Evolutionary conservation across 371 early-diverging fungal species (phyloP).

Genomic region (Mortierella polycephala): DNA sequence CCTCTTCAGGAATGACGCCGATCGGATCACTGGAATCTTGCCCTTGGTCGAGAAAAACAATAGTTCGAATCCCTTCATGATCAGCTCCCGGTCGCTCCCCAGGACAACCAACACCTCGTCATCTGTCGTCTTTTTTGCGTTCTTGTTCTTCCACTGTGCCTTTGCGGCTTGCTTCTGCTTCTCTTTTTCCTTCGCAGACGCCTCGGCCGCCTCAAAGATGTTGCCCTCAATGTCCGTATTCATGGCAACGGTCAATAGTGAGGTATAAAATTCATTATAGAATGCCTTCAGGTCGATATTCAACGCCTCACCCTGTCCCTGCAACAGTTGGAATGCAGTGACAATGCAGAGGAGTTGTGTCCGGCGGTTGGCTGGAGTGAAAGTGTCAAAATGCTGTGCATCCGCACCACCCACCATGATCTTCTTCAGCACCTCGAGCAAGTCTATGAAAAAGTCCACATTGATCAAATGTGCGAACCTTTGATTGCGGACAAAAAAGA

Average conservation of each 20-base stretch:
- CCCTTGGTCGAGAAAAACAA: constrained; percentile 81
- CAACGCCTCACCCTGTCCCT: constrained; percentile 88
- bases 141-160: constrained; percentile 35
- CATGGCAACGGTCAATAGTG: constrained; percentile 76
- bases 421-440: constrained; percentile 81
- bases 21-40: constrained; percentile 78
- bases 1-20: constrained; percentile 75
- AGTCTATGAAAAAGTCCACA: constrained; percentile 93
- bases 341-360: constrained; percentile 87
- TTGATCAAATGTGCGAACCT: constrained; percentile 93
- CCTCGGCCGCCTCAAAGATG: constrained; percentile 46
- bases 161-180: constrained; percentile 42
- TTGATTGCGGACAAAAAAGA: constrained; percentile 7
- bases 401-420: constrained; percentile 72
- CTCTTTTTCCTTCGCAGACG: constrained; percentile 45
- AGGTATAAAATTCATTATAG: constrained; percentile 80
- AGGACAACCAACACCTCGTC: constrained; percentile 47
- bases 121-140: constrained; percentile 18
- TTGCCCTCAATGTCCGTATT: constrained; percentile 71
- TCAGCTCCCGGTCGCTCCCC: constrained; percentile 78
- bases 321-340: constrained; percentile 86
- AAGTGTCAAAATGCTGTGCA: constrained; percentile 48
- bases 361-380: constrained; percentile 59
- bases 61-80: constrained; percentile 82
- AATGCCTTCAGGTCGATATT: constrained; percentile 91